Percentiles rank a stretch among this genome's conserved stretches.
These are phyloP conservation scores for Macadamia integrifolia DNA, from an alignment of 164 flowering plant species.

Conservation along the genomic window DNA sequence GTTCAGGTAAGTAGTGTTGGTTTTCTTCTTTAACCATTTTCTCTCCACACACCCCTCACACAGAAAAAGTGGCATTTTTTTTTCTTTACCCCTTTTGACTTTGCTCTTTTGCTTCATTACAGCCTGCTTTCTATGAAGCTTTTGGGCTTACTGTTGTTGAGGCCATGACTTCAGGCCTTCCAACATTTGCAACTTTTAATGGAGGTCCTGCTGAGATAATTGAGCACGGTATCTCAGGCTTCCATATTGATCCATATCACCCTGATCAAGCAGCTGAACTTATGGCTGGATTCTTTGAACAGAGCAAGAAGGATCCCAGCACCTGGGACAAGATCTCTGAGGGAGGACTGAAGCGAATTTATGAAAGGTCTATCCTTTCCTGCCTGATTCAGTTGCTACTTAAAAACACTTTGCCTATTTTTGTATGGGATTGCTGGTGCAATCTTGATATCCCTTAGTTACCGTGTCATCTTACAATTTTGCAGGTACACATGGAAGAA, in stretches of 20 bases:
- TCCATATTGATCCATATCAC: conserved; percentile 93
- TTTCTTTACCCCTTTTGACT: neutral
- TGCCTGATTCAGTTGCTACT: neutral
- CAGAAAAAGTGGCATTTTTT: no score
- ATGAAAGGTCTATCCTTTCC: conserved; percentile 51
- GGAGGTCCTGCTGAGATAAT: conserved; percentile 98
- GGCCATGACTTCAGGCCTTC: conserved; percentile 98
- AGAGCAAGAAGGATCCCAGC: conserved; percentile 56
- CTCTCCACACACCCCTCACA: neutral
- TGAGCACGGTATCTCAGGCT: conserved; percentile 83
- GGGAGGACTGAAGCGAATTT: conserved; percentile 56
- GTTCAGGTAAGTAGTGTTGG: conserved; percentile 57
- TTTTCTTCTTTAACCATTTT: neutral
- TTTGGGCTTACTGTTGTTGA: conserved; percentile 98
- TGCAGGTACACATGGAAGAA: conserved; percentile 94
- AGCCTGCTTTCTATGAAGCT: conserved; percentile 97
- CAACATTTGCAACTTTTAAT: conserved; percentile 94
- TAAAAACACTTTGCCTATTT: neutral
- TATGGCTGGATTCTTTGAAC: conserved; percentile 56
- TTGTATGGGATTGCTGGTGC: neutral
- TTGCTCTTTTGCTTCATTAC: conserved; percentile 12
- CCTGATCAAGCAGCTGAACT: conserved; percentile 61
- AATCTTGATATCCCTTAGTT: neutral
- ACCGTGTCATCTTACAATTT: conserved; percentile 3
- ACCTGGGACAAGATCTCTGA: conserved; percentile 72